Conservation (phyloP, 164 flowering plant species). For the Aristolochia californica region DNA sequence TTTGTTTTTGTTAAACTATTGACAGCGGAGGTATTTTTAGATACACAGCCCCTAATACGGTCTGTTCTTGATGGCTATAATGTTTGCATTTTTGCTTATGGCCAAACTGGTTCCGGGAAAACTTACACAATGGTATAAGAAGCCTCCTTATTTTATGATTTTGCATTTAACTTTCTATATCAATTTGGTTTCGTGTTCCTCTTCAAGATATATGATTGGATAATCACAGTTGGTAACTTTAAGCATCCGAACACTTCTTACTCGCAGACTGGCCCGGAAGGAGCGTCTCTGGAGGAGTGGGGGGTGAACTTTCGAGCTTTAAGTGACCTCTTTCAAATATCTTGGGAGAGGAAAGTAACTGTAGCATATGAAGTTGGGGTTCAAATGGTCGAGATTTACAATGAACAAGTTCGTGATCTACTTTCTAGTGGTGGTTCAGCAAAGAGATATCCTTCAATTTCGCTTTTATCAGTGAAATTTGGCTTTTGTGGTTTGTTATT, state of each 20-base stretch:
- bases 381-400: slow-evolving; percentile 94
- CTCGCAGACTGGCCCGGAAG: slow-evolving; percentile 63
- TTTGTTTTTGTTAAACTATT: slow-evolving; percentile 9
- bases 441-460: slow-evolving; percentile 69
- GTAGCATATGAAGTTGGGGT: slow-evolving; percentile 61
- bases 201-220: neutral
- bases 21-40: slow-evolving; percentile 80
- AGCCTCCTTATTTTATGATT: neutral
- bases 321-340: slow-evolving; percentile 65
- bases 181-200: neutral
- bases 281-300: slow-evolving; percentile 47
- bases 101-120: slow-evolving; percentile 98
- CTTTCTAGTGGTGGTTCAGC: slow-evolving; percentile 48
- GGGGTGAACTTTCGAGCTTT: slow-evolving; percentile 86
- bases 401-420: slow-evolving; percentile 94
- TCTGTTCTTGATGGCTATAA: slow-evolving; percentile 93
- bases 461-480: neutral
- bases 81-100: slow-evolving; percentile 96
- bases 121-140: slow-evolving; percentile 80
- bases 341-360: slow-evolving; percentile 48
- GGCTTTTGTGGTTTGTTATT: neutral
- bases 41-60: slow-evolving; percentile 82
- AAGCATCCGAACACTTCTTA: neutral
- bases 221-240: neutral
- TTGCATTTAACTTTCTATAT: neutral